Evolutionary conservation across 140 eudicot genomes (phyloP).

Genomic region (Stevia rebaudiana): DNA sequence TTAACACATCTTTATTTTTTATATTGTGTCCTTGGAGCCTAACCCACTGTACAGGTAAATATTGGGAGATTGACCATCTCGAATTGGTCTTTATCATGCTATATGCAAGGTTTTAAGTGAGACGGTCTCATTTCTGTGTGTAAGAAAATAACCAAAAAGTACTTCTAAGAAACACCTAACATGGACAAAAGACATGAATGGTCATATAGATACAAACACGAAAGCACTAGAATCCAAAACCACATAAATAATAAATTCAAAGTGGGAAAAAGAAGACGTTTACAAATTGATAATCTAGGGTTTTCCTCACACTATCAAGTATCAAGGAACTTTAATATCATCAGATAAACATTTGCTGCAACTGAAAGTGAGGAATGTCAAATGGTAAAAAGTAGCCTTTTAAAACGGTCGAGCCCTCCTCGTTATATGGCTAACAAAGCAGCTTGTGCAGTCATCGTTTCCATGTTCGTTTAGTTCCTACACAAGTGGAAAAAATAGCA

Average conservation of each 20-base stretch:
- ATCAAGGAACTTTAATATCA: slow-evolving; percentile 28
- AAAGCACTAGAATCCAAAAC: slow-evolving; percentile 21
- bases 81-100: no score
- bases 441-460: slow-evolving; percentile 19
- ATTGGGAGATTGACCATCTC: no score
- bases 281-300: slow-evolving; percentile 28
- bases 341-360: slow-evolving; percentile 25
- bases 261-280: neutral
- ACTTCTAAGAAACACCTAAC: no score
- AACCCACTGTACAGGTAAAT: no score
- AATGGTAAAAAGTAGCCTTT: slow-evolving; percentile 28
- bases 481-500: neutral
- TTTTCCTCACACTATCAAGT: slow-evolving; percentile 23
- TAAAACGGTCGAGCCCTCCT: slow-evolving; percentile 11
- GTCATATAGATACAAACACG: slow-evolving; percentile 17
- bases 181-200: no score
- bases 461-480: slow-evolving; percentile 21
- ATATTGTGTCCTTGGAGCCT: no score
- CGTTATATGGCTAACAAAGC: slow-evolving; percentile 18
- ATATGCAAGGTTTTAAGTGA: no score
- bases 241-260: slow-evolving; percentile 12
- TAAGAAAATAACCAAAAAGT: no score
- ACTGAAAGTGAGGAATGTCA: slow-evolving; percentile 21
- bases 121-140: no score
- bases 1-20: no score